A percentile compares a stretch with the other conserved stretches of the same genome.
These are phyloP conservation scores for Exophiala xenobiotica DNA, from an alignment of 2,329 filamentous ascomycete species.

Conservation along the genomic window DNA sequence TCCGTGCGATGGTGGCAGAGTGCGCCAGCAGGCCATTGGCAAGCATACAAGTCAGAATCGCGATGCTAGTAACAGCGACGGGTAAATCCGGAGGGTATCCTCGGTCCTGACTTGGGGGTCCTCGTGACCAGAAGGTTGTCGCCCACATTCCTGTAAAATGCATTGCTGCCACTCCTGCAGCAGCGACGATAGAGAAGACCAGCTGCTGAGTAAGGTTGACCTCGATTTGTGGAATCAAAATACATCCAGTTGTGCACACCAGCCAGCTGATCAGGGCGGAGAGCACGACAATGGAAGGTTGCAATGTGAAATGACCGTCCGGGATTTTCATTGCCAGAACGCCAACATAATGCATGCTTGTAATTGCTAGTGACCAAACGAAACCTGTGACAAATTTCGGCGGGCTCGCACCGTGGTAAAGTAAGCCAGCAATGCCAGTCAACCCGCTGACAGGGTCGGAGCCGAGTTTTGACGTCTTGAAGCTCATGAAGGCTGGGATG, in stretches of 20 bases:
- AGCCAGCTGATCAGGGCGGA: conserved; percentile 37
- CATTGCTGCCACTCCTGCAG: conserved; percentile 38
- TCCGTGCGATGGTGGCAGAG: conserved; percentile 38
- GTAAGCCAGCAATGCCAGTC: conserved; percentile 14
- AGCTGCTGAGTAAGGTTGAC: conserved; percentile 36
- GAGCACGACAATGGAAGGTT: conserved; percentile 32
- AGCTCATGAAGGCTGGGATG: conserved; percentile 23
- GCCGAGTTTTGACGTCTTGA: conserved; percentile 5
- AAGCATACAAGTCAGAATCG: conserved; percentile 37
- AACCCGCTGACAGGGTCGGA: conserved; percentile 14
- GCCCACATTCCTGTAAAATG: conserved; percentile 38
- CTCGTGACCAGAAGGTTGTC: conserved; percentile 34
- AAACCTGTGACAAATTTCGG: conserved; percentile 34
- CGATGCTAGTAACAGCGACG: conserved; percentile 35
- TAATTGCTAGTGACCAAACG: conserved; percentile 37
- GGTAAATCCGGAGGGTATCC: conserved; percentile 37
- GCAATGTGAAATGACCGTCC: conserved; percentile 32
- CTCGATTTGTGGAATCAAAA: conserved; percentile 37
- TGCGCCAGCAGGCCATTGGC: conserved; percentile 39
- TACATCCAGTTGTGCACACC: conserved; percentile 36
- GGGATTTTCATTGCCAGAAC: conserved; percentile 36
- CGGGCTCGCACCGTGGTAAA: conserved; percentile 31
- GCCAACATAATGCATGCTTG: conserved; percentile 37
- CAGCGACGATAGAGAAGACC: conserved; percentile 35
- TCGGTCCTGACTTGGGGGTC: conserved; percentile 27